Conservation (phyloP, 805 yeast species). For the Candida ipomoeae region DNA sequence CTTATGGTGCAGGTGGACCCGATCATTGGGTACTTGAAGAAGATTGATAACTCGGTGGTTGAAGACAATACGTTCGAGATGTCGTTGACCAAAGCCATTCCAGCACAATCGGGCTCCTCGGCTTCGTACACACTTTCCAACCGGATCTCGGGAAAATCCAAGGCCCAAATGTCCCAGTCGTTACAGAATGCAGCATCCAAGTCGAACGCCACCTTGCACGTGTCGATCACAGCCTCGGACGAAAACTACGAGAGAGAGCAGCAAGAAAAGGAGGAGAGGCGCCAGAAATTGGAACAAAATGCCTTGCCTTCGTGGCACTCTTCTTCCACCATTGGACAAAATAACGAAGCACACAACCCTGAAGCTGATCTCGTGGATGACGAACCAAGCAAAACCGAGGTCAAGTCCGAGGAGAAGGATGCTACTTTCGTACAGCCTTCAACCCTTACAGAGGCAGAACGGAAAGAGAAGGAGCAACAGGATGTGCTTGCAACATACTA, state of each 20-base stretch:
- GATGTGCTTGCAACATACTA: slow-evolving; percentile 66
- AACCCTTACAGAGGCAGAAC: slow-evolving; percentile 13
- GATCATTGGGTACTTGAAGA: slow-evolving; percentile 71
- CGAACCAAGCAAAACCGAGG: slow-evolving; percentile 15
- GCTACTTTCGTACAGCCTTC: slow-evolving; percentile 3
- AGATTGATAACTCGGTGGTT: slow-evolving; percentile 38
- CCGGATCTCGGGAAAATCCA: slow-evolving; percentile 32
- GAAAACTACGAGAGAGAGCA: slow-evolving; percentile 66
- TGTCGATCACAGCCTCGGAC: slow-evolving; percentile 83
- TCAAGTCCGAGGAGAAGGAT: slow-evolving; percentile 7
- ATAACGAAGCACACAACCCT: slow-evolving; percentile 26
- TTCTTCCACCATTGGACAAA: slow-evolving; percentile 80
- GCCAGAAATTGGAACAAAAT: slow-evolving; percentile 76
- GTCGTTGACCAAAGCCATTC: slow-evolving; percentile 75
- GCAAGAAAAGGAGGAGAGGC: slow-evolving; percentile 62
- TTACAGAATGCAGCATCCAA: slow-evolving; percentile 50
- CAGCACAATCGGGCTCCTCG: slow-evolving; percentile 67
- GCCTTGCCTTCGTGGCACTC: slow-evolving; percentile 97
- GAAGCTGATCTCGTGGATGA: slow-evolving; percentile 19
- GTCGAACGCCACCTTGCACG: slow-evolving; percentile 83
- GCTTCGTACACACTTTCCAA: slow-evolving; percentile 67
- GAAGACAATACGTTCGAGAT: slow-evolving; percentile 40
- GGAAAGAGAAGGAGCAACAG: slow-evolving; percentile 51
- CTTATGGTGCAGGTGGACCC: slow-evolving; percentile 90
- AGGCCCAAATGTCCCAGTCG: slow-evolving; percentile 29